Percentiles rank a stretch among this genome's conserved stretches.
These are phyloP conservation scores for Yarrowia deformans DNA, from an alignment of 805 yeast species.

Conservation along the genomic window DNA sequence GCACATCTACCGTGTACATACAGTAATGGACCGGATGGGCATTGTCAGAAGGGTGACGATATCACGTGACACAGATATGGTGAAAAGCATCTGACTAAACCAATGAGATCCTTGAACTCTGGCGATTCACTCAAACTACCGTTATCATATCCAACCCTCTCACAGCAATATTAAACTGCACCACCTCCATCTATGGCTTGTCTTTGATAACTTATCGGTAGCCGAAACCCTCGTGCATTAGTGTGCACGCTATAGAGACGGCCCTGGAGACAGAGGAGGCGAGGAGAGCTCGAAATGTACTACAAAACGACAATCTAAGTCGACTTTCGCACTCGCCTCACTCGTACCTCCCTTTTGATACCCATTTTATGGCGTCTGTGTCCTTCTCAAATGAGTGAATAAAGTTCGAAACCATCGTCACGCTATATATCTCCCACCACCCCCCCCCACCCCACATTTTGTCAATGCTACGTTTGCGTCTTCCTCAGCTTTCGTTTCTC, in stretches of 20 bases:
- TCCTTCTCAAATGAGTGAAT: not conserved
- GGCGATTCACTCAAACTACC: not conserved
- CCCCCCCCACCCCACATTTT: constrained; percentile 12
- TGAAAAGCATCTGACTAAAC: too few relatives aligned
- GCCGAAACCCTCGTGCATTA: not conserved
- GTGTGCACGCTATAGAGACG: not conserved
- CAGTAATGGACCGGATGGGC: too few relatives aligned
- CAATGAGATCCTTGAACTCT: too few relatives aligned
- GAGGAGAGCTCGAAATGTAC: not conserved
- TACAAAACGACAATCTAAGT: not conserved
- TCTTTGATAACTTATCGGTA: constrained; percentile 9
- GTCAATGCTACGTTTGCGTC: constrained; percentile 34
- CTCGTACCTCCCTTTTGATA: not conserved
- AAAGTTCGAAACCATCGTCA: constrained; percentile 10
- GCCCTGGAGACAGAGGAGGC: not conserved
- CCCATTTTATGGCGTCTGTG: constrained; percentile 3
- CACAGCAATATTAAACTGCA: not conserved
- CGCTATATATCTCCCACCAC: constrained; percentile 29
- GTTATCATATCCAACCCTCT: not conserved
- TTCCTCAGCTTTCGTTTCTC: constrained; percentile 26
- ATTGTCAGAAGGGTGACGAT: too few relatives aligned
- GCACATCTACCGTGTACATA: too few relatives aligned
- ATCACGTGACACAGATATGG: not conserved
- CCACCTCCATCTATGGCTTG: not conserved
- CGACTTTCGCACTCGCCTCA: not conserved